phyloP scores from a whole-genome alignment of 495 filamentous ascomycete species.

The Annulohypoxylon maeteangense region DNA sequence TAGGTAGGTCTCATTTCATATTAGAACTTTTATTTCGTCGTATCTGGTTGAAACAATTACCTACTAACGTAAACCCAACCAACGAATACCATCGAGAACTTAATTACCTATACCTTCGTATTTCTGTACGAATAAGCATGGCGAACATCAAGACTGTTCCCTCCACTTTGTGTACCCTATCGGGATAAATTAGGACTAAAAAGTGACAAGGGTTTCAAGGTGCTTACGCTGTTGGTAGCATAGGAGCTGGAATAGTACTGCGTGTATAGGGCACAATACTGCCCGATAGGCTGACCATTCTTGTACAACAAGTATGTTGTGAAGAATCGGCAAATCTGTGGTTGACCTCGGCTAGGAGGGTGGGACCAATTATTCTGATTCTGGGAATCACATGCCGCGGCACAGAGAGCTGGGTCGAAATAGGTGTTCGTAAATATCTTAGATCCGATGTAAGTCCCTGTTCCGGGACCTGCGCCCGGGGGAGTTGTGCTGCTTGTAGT shows the following conservation, averaged over 20 bases:
- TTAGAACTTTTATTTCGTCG: not conserved
- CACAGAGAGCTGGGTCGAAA: conserved; percentile 55
- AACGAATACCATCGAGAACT: conserved; percentile 32
- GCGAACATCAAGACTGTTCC: conserved; percentile 9
- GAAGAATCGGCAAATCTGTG: conserved; percentile 60
- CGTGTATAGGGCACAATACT: conserved; percentile 46
- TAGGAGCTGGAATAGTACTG: conserved; percentile 21
- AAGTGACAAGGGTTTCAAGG: not conserved
- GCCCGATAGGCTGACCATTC: conserved; percentile 47
- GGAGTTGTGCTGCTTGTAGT: conserved; percentile 4
- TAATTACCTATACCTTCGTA: conserved; percentile 1
- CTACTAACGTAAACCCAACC: not conserved
- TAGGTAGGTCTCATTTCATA: not conserved
- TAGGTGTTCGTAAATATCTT: conserved; percentile 54
- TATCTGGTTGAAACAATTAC: not conserved
- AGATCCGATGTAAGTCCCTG: conserved; percentile 54
- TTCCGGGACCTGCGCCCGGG: not conserved
- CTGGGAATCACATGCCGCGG: conserved; percentile 54
- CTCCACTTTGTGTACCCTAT: conserved; percentile 17
- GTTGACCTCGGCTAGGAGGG: conserved; percentile 42
- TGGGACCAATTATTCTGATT: conserved; percentile 51
- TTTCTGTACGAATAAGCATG: conserved; percentile 33
- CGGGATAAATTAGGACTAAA: not conserved
- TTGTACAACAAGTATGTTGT: conserved; percentile 58
- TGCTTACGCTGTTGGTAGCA: conserved; percentile 44